Base-by-base conservation (phyloP, 179 eudicot species). In the Beta corolliflora region DNA sequence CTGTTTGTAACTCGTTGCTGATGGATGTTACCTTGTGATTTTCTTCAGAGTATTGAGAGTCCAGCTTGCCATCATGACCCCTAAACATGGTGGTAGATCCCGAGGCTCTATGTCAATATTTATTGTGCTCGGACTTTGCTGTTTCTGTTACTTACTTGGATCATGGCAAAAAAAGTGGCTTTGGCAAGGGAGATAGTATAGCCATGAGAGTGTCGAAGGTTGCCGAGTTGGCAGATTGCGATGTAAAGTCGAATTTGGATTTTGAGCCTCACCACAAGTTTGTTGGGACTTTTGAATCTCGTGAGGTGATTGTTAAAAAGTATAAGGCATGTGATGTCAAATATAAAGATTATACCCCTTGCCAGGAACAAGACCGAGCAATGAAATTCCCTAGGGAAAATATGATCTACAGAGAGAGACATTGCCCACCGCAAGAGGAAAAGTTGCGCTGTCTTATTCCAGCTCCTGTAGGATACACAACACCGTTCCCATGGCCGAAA, bases 401-500 rank as follows among this genome's bases (percentile, higher is more conserved):
- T 77, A 91, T 89, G 93, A 50, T 86, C 23, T 89, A 91, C 23
- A 84, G 93, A 68, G 91, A 91, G 83, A 80, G 93, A 73, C 93
- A 91, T 78, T 91, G 93, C 79, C 91, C 93, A 18, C 85, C 88
- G 13, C 76, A 84, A 16, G 86, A 84, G 44, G 92, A 89, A 71
- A 91, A 89, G 80, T 77, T 91, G 81, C 87, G 59, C 12, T 91
- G 93, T 85, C 89, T 91, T 77, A 82, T 91, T 80, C 93, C 93
- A 64, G 91, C 91, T 59, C 93, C 91, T 5, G 72, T 86, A 54
- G 93, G 93, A 29, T 90, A 89, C 76, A 85, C 81, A 63, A 86
- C 88, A n/a, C 93, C 89, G 1, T 89, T 90, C 54, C 80, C 87
- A 55, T 90, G 93, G 93, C 93, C 93, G 16, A 90, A 90, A 76